Base-by-base conservation (phyloP, 208 protist species). In the Trypanosoma melophagium region DNA sequence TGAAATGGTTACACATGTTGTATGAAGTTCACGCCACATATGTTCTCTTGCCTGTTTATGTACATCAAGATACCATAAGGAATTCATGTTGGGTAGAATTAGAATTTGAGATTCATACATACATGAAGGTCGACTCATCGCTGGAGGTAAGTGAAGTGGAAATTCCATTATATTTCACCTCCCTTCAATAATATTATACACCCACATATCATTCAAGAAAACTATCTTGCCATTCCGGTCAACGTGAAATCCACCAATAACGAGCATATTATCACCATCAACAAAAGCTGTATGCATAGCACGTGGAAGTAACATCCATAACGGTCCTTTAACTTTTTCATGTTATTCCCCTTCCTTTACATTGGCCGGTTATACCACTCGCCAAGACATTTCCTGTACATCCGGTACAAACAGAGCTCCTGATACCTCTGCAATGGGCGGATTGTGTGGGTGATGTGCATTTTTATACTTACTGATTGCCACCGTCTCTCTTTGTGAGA, bases 231-330 rank as follows among this genome's bases (percentile, higher is more conserved):
- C 75, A 24, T 25, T 0, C 5, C 7, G 21, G 54, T 49, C 35
- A 9, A 77, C 52, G 16, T 50, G 64, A 45, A 77, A 59, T 13
- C 75, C 75, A 45, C 70, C 75, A 31, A 77, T 57, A 21, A 80
- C 63, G 31, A 73, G 51, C 61, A 80, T 60, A 7, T 61, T 69
- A 7, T 7, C 25, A n/a, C 40, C 54, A 70, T 53, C 68, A 17
- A 51, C 16, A 40, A 58, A 28, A 14, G 75, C 75, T 0, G 38
- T 70, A 40, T 80, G 74, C 9, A 77, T 35, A 5, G 69, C 68
- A 38, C 69, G 74, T 28, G 69, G 69, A 19, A 21, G 38, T 52
- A n/a, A n/a, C 16, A 22, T 8, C 28, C 28, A 35, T 35, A 35
- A 35, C 5, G 28, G 28, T 35, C 1, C 5, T 35, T 7, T 7